Base-by-base conservation (phyloP, 768 basidiomycete species). In the Hysterangium stoloniferum region DNA sequence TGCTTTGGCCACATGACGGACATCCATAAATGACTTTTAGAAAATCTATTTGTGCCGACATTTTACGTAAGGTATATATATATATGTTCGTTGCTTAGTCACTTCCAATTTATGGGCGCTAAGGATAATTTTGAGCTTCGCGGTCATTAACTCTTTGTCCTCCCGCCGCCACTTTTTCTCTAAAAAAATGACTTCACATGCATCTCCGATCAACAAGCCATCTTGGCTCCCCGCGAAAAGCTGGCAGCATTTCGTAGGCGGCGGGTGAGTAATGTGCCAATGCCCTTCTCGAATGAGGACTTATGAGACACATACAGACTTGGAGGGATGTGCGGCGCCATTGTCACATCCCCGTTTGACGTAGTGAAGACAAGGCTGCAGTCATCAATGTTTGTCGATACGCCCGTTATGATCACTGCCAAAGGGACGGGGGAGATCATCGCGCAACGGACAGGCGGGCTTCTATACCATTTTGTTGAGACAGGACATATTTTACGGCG, bases 361-460 rank as follows among this genome's bases (percentile, higher is more conserved):
- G 92, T 99, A 28, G 93, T 98, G 55, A 98, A 97, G 71, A 99
- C 96, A 36, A 84, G 96, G 3, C 72, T 98, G 6, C 96, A 99
- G 68, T 95, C 92, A 2, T 83, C 83, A 66, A 70, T 97, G 19
- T 96, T 93, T 62, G 66, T 69, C 22, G 64, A 65, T 19, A 65
- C 65, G 27, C 68, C 66, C 22, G 66, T 64, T 24, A 66, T 67
- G 2, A 66, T 70, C 1, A 64, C 69, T 43, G 59, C 64, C 57
- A 64, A 68, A 34, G 54, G 32, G 20, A 36, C 35, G 49, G 58
- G 32, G 72, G 71, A 42, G 64, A 69, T 59, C 22, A 47, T 28
- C 33, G 58, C 28, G 47, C 59, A 41, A 15, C 65, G 71, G 38
- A 67, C 66, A 32, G 58, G 69, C 17, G 82, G 84, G 4, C 65